Base-by-base conservation (phyloP, 352 stramenopile species). In the Phytophthora niederhauseri region DNA sequence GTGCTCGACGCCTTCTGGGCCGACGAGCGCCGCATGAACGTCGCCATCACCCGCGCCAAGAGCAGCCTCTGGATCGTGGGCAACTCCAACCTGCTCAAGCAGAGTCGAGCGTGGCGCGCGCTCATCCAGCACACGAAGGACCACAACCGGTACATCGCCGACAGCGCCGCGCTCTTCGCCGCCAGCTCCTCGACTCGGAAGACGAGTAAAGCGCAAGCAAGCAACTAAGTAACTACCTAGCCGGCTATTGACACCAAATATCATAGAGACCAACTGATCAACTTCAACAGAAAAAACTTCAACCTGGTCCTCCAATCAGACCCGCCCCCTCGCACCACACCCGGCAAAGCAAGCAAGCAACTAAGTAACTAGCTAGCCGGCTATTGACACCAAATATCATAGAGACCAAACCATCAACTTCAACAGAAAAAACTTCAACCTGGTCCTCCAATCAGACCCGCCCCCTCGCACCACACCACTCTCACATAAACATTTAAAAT, bases 21-120 rank as follows among this genome's bases (percentile, higher is more conserved):
- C n/a, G 98, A 99, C 68, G 87, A 98, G 68, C 90, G 98, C 8
- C 92, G 98, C n/a, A 95, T 99, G 75, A 99, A 99, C 82, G 98
- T 99, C 51, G 98, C 98, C 19, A 94, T 99, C 46, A 99, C 98
- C 50, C 81, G 98, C 36, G 97, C 98, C 2, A 98, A 98, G 77
- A 90, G 97, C 57, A 98, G 99, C 74, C 78, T 98, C 15, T 95
- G 86, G 87, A 90, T 95, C 53, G 82, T 95, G 22, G 87, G 87
- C 53, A 93, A 91, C 78, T 91, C 87, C 31, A 72, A 66, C 30
- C 41, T 95, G 57, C 73, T 95, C 43, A 74, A 81, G 59, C 85
- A 93, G 55, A 93, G 84, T 66, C 70, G 68, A 14, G 85, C 82
- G 19, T 95, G 87, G 87, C 71, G 73, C 22, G 72, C 81, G 53